Conservation (phyloP, 2,329 filamentous ascomycete species). For the Pseudofabraea citricarpa region DNA sequence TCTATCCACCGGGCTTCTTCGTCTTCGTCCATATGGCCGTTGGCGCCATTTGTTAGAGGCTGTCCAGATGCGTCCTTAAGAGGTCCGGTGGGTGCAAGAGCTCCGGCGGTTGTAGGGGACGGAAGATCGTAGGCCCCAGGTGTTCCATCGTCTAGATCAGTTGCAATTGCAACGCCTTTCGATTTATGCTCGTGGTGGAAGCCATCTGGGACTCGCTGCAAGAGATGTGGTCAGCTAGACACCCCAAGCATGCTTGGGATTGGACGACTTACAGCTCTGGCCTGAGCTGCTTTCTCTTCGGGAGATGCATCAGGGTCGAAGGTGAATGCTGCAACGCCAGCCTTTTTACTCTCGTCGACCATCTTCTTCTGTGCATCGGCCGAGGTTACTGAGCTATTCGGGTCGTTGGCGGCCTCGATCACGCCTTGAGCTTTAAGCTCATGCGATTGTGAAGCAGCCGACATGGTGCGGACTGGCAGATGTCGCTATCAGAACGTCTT, state of each 20-base stretch:
- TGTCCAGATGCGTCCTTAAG: conserved; percentile 43
- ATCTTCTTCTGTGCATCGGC: conserved; percentile 70
- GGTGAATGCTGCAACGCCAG: conserved; percentile 73
- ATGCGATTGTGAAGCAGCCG: conserved; percentile 27
- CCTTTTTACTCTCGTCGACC: conserved; percentile 71
- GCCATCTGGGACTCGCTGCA: conserved; percentile 58
- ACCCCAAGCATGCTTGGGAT: background rate
- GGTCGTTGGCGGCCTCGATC: conserved; percentile 70
- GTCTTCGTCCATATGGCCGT: conserved; percentile 39
- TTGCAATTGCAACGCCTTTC: conserved; percentile 66
- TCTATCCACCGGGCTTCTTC: conserved; percentile 49
- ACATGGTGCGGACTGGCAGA: conserved; percentile 10
- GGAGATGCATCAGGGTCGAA: conserved; percentile 83
- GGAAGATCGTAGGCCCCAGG: conserved; percentile 73
- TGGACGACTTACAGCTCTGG: conserved; percentile 59
- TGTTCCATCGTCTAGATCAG: conserved; percentile 71
- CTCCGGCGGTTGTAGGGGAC: conserved; percentile 65
- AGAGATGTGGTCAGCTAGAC: conserved; percentile 4
- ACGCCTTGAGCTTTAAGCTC: conserved; percentile 82
- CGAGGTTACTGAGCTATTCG: conserved; percentile 61
- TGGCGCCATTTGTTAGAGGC: conserved; percentile 42
- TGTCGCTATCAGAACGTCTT: conserved; percentile 9
- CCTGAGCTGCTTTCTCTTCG: conserved; percentile 79
- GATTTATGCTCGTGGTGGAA: conserved; percentile 57
- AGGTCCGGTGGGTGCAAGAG: conserved; percentile 45